These are phyloP conservation scores for Zizania palustris DNA, from an alignment of 202 grass and related monocot genomes.

Conservation along the genomic window DNA sequence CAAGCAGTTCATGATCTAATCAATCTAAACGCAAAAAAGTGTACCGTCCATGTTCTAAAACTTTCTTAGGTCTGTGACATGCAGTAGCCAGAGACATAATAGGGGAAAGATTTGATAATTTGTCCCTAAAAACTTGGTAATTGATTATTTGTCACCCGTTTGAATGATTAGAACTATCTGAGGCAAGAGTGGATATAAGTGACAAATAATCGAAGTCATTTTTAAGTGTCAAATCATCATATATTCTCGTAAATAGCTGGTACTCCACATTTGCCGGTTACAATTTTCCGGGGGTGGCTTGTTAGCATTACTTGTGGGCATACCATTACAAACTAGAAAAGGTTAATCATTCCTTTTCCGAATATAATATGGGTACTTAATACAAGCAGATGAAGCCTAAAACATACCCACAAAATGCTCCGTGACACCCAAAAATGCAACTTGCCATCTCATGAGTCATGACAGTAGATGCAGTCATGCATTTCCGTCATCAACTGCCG, in stretches of 20 bases:
- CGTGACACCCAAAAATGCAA: slow-evolving; percentile 22
- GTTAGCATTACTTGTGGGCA: slow-evolving; percentile 29
- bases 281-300: slow-evolving; percentile 1
- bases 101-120: neutral
- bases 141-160: no score
- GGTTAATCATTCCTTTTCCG: neutral
- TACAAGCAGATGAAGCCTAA: slow-evolving; percentile 31
- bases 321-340: slow-evolving; percentile 18
- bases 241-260: neutral
- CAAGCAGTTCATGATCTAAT: slow-evolving; percentile 18
- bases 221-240: no score
- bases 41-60: slow-evolving; percentile 26
- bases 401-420: no score
- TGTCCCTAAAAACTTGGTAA: no score
- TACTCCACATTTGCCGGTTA: slow-evolving; percentile 24
- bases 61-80: slow-evolving; percentile 9
- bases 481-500: slow-evolving; percentile 38
- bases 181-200: no score
- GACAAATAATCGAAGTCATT: no score
- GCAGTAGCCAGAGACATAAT: neutral
- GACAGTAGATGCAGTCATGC: neutral
- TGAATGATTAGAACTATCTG: no score
- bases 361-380: neutral
- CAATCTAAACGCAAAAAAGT: slow-evolving; percentile 16
- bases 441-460: slow-evolving; percentile 8